These are phyloP conservation scores for Corchorus olitorius DNA, from an alignment of 345 rosid genomes.

Conservation along the genomic window DNA sequence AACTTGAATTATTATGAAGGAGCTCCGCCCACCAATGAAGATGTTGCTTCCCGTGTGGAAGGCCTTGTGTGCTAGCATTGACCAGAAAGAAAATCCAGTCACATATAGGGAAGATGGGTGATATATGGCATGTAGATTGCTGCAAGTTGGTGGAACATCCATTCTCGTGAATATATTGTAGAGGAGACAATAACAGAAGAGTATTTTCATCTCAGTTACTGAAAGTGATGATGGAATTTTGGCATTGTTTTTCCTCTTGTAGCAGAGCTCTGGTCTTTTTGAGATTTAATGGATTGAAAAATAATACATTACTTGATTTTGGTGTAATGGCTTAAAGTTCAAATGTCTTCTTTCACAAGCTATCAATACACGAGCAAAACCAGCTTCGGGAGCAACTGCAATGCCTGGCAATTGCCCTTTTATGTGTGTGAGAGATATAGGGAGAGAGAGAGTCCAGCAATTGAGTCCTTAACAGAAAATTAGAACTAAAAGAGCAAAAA, in stretches of 20 bases:
- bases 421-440: not conserved
- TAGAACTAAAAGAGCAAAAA: no score
- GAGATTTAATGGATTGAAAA: not conserved
- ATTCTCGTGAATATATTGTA: not conserved
- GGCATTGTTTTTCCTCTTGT: no score
- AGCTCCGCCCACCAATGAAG: constrained; percentile 70
- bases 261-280: not conserved
- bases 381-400: no score
- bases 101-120: constrained; percentile 24
- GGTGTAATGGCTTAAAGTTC: not conserved
- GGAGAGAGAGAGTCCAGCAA: not conserved
- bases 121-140: not conserved
- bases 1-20: constrained; percentile 40
- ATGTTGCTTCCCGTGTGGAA: constrained; percentile 85
- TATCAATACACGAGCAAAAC: not conserved
- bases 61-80: constrained; percentile 58
- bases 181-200: not conserved
- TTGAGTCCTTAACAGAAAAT: not conserved
- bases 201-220: no score
- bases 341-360: not conserved
- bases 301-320: not conserved
- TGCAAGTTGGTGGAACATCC: not conserved
- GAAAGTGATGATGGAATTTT: no score
- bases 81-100: constrained; percentile 30
- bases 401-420: not conserved